Conservation (phyloP, 2,329 filamentous ascomycete genomes). For the Cordyceps tenuipes region DNA sequence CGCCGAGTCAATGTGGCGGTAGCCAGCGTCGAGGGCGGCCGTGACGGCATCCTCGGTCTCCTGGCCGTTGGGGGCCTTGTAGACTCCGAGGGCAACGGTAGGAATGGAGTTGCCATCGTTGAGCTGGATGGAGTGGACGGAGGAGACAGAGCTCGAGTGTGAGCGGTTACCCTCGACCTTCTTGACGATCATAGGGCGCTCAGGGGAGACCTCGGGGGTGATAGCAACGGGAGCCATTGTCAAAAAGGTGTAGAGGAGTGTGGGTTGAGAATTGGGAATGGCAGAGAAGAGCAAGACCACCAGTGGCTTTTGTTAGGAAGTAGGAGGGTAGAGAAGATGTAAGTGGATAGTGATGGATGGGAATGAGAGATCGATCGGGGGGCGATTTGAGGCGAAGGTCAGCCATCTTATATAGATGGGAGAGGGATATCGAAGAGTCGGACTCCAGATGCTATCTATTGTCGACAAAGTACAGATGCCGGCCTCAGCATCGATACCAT, state of each 20-base stretch:
- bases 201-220: constrained; percentile 26
- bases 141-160: constrained; percentile 20
- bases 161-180: constrained; percentile 20
- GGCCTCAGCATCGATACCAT: constrained; percentile 1
- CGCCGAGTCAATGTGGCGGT: constrained; percentile 46
- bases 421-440: background rate
- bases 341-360: background rate
- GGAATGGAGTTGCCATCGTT: constrained; percentile 67
- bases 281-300: background rate
- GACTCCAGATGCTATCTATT: background rate
- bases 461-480: constrained; percentile 6
- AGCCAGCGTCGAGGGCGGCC: constrained; percentile 49
- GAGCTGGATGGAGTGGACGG: constrained; percentile 44
- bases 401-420: constrained; percentile 9
- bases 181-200: constrained; percentile 23
- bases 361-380: background rate
- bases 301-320: background rate
- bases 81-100: constrained; percentile 38
- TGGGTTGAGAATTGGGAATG: background rate
- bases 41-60: constrained; percentile 55
- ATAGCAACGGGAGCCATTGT: constrained; percentile 30
- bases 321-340: background rate
- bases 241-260: constrained; percentile 9
- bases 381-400: background rate
- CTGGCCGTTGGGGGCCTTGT: constrained; percentile 37